These are phyloP conservation scores for Amylocystis lapponica DNA, from an alignment of 768 basidiomycete species.

Conservation along the genomic window DNA sequence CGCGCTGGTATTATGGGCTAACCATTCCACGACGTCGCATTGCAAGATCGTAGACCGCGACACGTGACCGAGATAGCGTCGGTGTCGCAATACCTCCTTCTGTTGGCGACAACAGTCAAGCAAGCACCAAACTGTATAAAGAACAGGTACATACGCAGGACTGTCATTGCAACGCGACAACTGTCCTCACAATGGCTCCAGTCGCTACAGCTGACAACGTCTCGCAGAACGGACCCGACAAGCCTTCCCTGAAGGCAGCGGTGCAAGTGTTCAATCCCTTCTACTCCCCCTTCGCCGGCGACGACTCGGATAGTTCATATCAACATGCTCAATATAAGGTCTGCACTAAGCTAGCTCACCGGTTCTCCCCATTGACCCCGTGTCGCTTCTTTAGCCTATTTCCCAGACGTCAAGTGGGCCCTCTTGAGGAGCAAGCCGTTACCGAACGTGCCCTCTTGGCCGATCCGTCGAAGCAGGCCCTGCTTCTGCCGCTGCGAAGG, in stretches of 20 bases:
- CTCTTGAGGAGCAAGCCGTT: constrained; percentile 51
- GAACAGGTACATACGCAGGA: no score
- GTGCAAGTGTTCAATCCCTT: constrained; percentile 50
- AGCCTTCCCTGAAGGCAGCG: constrained; percentile 23
- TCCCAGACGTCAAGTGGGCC: constrained; percentile 61
- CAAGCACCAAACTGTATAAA: no score
- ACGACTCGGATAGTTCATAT: constrained; percentile 46
- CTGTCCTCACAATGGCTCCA: constrained; percentile 44
- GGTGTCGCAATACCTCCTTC: no score
- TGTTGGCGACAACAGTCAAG: no score
- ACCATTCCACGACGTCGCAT: no score
- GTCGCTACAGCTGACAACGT: constrained; percentile 37
- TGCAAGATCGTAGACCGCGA: no score
- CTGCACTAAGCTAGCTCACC: constrained; percentile 5
- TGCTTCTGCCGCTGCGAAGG: constrained; percentile 62
- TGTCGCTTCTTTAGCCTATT: constrained; percentile 44
- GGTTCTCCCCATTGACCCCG: neutral
- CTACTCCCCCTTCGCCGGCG: constrained; percentile 54
- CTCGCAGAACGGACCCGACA: constrained; percentile 14
- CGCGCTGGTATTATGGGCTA: no score
- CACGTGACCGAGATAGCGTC: no score
- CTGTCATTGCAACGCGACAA: no score
- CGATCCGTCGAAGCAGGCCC: constrained; percentile 60
- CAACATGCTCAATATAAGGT: constrained; percentile 57
- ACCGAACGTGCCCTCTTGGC: constrained; percentile 64